A percentile compares a stretch with the other conserved stretches of the same genome.
Conservation (phyloP, 139 green algal genomes). For the Tetradesmus obliquus region DNA sequence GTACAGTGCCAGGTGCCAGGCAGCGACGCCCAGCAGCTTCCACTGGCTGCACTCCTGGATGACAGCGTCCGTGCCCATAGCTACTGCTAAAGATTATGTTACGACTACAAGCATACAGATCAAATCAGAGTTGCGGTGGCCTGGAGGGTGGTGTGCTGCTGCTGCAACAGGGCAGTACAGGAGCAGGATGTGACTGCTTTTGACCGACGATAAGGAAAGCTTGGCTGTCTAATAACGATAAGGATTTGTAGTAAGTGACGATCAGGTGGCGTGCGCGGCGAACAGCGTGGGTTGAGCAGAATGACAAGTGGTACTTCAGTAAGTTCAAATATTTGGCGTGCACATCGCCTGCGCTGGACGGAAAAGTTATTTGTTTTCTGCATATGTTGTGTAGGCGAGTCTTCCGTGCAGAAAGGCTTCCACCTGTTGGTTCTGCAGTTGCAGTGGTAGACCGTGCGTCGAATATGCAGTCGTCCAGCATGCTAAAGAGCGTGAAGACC, state of each 20-base stretch:
- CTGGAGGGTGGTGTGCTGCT: background rate
- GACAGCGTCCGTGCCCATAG: background rate
- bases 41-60: constrained; percentile 31
- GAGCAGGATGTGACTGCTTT: background rate
- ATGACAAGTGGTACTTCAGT: background rate
- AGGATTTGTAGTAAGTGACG: too few relatives aligned
- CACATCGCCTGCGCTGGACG: background rate
- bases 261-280: background rate
- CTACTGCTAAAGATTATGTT: background rate
- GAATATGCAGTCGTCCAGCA: background rate
- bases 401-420: background rate
- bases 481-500: background rate
- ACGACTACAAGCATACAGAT: background rate
- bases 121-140: background rate
- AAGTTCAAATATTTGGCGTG: background rate
- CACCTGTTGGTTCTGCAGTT: background rate
- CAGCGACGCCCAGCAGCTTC: constrained; percentile 21
- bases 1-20: constrained; percentile 23
- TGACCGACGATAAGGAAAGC: background rate
- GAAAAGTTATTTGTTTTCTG: too few relatives aligned
- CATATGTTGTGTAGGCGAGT: background rate
- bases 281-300: background rate
- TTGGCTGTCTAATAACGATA: too few relatives aligned
- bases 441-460: background rate
- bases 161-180: background rate